phyloP scores from a whole-genome alignment of 192 early-diverging fungal species.

The Backusella morwellensis region DNA sequence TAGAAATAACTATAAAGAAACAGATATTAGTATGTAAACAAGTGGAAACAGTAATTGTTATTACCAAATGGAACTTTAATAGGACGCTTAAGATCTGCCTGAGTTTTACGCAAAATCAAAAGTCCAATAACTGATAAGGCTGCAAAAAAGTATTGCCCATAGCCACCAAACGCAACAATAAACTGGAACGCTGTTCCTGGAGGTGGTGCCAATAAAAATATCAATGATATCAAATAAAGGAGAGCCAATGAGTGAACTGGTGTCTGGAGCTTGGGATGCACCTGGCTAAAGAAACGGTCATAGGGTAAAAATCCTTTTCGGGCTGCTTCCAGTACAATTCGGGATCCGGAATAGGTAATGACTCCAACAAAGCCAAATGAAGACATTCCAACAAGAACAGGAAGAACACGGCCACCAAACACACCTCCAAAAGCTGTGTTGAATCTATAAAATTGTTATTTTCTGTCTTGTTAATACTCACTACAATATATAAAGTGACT shows the following conservation, averaged over 20 bases:
- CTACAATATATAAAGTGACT: background rate
- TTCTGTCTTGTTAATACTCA: background rate
- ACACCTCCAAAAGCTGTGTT: constrained; percentile 22
- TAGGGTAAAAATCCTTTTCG: constrained; percentile 51
- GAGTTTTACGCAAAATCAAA: constrained; percentile 7
- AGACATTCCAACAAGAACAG: constrained; percentile 44
- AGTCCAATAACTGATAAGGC: constrained; percentile 15
- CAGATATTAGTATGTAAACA: background rate
- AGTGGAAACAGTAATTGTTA: background rate
- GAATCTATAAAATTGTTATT: constrained; percentile 41
- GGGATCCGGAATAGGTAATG: constrained; percentile 19
- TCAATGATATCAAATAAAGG: background rate
- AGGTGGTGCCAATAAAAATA: background rate
- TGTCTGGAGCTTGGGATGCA: constrained; percentile 29
- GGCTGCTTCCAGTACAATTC: constrained; percentile 51
- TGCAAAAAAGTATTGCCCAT: constrained; percentile 11
- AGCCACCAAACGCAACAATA: constrained; percentile 12
- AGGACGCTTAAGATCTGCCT: constrained; percentile 8
- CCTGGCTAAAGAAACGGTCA: constrained; percentile 34
- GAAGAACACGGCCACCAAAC: constrained; percentile 40
- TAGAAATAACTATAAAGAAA: background rate
- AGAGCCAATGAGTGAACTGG: background rate
- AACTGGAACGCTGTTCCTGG: constrained; percentile 12
- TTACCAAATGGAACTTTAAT: constrained; percentile 1
- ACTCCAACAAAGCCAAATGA: constrained; percentile 5